Percentiles rank a stretch among this genome's conserved stretches.
phyloP scores from a whole-genome alignment of 768 basidiomycete species.

The Kwoniella bestiolae region DNA sequence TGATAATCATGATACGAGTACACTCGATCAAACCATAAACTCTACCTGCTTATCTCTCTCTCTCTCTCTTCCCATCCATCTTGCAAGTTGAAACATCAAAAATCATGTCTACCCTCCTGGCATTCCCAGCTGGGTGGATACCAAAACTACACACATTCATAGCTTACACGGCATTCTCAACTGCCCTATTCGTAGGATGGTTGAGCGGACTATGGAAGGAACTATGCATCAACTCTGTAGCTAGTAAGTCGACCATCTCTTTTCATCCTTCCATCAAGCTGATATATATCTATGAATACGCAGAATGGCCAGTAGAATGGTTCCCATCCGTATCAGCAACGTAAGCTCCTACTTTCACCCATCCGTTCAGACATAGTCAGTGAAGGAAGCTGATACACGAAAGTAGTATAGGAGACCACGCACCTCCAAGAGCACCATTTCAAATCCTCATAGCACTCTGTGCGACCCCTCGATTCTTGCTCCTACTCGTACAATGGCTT shows the following conservation, averaged over 20 bases:
- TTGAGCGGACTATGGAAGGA: slow-evolving; percentile 73
- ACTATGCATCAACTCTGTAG: slow-evolving; percentile 80
- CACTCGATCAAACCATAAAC: neutral
- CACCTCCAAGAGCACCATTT: slow-evolving; percentile 74
- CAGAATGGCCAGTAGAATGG: slow-evolving; percentile 84
- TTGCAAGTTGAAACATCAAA: neutral
- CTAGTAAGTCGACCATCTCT: slow-evolving; percentile 25
- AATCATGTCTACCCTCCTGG: slow-evolving; percentile 38
- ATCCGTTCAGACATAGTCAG: no score
- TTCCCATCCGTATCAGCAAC: slow-evolving; percentile 74
- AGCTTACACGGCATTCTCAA: slow-evolving; percentile 68
- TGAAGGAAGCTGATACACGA: neutral
- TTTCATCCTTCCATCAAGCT: neutral
- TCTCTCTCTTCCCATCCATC: neutral
- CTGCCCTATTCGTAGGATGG: slow-evolving; percentile 69
- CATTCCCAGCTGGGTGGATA: slow-evolving; percentile 63
- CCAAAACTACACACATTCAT: slow-evolving; percentile 70
- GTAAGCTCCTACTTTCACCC: no score
- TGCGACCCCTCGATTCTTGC: slow-evolving; percentile 71
- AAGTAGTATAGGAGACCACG: slow-evolving; percentile 86
- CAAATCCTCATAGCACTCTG: slow-evolving; percentile 86
- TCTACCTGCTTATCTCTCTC: neutral
- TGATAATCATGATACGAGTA: no score
- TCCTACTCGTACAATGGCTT: slow-evolving; percentile 54
- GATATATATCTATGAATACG: neutral